Base-by-base conservation (phyloP, 169 alveolate genomes). In the Babesia ovis region DNA sequence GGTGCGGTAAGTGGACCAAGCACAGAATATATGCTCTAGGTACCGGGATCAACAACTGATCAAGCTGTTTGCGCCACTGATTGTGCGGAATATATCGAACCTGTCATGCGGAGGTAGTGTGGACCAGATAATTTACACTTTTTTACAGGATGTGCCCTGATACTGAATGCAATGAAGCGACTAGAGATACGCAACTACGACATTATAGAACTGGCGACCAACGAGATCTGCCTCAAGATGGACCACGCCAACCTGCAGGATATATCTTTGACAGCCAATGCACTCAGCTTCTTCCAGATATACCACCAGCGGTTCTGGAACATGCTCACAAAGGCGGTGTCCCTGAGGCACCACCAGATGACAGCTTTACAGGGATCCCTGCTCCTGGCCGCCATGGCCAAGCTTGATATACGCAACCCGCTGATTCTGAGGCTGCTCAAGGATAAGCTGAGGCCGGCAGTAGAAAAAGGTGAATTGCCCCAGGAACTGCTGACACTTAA, bases 271-370 rank as follows among this genome's bases (percentile, higher is more conserved):
- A 85, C 82, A 14, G 89, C 94, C 2, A 89, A 89, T 29, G 56
- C 91, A 0, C 68, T 89, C 41, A 60, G 92, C 16, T 85, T 68
- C 82, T 89, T 89, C 83, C 85, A 85, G 45, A 66, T 89, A 8
- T 85, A 89, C 58, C 94, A 89, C 73, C 83, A 80, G 58, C 72
- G 74, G 48, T 85, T 85, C 37, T 89, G 84, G 91, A 83, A 55
- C 27, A 84, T 69, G 68, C 84, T 77, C 61, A 62, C 32, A 53
- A 80, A 56, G 61, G 61, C 86, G 14, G 82, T 81, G 39, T 43
- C 76, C 6, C 48, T 71, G 18, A 34, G 85, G 34, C 77, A 72
- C 35, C 72, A 71, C 68, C 79, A 81, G 54, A 66, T 81, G 37
- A 37, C 53, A 32, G 70, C 89, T 57, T 39, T 83, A 59, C 84